Conservation (phyloP, 306 rosid species). For the Gleditsia sinensis region DNA sequence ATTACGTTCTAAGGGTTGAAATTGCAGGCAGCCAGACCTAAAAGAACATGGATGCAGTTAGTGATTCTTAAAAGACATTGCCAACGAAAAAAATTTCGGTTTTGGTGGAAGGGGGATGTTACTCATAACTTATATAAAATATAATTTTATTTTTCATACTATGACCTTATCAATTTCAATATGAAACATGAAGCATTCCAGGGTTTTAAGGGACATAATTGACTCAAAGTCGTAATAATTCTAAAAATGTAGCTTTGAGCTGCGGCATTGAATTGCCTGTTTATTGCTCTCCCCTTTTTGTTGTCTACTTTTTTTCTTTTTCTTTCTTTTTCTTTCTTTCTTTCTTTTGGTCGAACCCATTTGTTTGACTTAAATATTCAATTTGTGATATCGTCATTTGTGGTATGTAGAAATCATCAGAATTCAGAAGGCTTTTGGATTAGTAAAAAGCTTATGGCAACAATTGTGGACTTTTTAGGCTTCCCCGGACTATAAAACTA, state of each 20-base stretch:
- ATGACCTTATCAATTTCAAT: conserved; percentile 1
- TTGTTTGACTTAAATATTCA: neutral
- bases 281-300: neutral
- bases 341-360: too few relatives aligned
- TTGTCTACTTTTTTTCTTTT: too few relatives aligned
- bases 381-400: neutral
- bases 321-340: too few relatives aligned
- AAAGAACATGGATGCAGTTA: conserved; percentile 40
- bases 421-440: neutral
- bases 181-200: conserved; percentile 19
- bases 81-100: neutral
- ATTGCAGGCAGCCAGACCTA: conserved; percentile 40
- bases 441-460: neutral
- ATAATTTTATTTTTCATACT: neutral
- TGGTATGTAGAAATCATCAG: neutral
- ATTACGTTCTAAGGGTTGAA: conserved; percentile 55
- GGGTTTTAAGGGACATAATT: neutral
- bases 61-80: conserved; percentile 33
- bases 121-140: neutral
- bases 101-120: conserved; percentile 12
- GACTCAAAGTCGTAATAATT: neutral
- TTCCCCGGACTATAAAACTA: neutral
- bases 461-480: neutral
- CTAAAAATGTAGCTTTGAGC: neutral
- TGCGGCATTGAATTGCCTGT: neutral